Percentiles rank a stretch among this genome's conserved stretches.
These are phyloP conservation scores for Trametes maxima DNA, from an alignment of 768 basidiomycete species.

Conservation along the genomic window DNA sequence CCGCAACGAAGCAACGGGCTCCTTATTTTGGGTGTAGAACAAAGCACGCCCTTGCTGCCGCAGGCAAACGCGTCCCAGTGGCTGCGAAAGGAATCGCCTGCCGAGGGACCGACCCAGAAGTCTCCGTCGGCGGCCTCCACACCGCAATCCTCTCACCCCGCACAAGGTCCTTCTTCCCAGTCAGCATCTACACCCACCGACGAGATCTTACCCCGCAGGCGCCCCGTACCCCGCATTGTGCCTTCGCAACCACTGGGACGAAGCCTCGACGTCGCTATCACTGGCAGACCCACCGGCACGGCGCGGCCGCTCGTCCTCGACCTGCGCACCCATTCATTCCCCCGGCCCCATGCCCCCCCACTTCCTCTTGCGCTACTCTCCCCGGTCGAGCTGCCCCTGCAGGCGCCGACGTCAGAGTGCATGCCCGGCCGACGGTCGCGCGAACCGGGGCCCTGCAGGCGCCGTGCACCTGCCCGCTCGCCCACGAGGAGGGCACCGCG, in stretches of 20 bases:
- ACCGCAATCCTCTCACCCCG: neutral
- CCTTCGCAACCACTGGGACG: neutral
- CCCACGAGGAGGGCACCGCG: neutral
- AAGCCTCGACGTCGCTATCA: neutral
- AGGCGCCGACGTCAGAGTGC: neutral
- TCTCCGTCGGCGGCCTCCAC: too few relatives aligned
- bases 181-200: neutral
- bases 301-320: neutral
- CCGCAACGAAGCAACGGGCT: too few relatives aligned
- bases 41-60: too few relatives aligned
- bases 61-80: too few relatives aligned
- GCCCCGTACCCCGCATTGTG: neutral
- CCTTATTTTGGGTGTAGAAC: too few relatives aligned
- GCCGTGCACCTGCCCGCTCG: neutral
- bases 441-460: neutral
- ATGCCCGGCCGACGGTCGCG: constrained; percentile 10
- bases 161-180: neutral
- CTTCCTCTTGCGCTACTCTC: neutral
- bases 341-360: neutral
- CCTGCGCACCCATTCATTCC: neutral
- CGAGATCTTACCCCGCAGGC: constrained; percentile 1
- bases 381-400: neutral
- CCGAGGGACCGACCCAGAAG: too few relatives aligned
- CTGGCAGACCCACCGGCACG: neutral
- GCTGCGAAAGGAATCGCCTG: too few relatives aligned